Conservation (phyloP, 176 grass and related monocot species). For the Tillandsia fasciculata region DNA sequence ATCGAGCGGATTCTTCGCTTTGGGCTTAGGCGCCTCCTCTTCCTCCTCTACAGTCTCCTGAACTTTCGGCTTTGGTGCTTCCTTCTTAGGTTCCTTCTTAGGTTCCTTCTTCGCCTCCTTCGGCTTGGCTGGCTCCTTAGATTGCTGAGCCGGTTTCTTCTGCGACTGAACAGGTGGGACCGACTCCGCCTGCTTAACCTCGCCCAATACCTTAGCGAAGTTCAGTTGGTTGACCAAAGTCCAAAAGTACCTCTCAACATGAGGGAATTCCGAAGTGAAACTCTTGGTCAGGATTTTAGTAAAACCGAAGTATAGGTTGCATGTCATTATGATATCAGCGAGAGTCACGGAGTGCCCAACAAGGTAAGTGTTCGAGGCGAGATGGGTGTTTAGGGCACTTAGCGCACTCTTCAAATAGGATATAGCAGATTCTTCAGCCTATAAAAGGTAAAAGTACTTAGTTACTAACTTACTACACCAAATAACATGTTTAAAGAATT, state of each 20-base stretch:
- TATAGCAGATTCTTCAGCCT: slow-evolving; percentile 52
- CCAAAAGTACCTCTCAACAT: slow-evolving; percentile 92
- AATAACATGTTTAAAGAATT: background rate
- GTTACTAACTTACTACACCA: background rate
- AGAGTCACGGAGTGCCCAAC: slow-evolving; percentile 64
- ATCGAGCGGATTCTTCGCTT: slow-evolving; percentile 78
- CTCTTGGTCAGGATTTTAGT: slow-evolving; percentile 44
- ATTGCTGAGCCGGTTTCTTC: slow-evolving; percentile 37
- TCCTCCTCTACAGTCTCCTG: slow-evolving; percentile 38
- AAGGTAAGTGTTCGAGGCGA: slow-evolving; percentile 63
- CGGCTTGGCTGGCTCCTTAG: slow-evolving; percentile 51
- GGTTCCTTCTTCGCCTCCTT: slow-evolving; percentile 57
- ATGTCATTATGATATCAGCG: slow-evolving; percentile 75
- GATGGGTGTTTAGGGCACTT: slow-evolving; percentile 55
- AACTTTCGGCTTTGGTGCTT: slow-evolving; percentile 45
- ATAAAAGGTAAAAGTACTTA: background rate
- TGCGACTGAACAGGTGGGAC: slow-evolving; percentile 39
- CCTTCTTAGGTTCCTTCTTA: slow-evolving; percentile 48
- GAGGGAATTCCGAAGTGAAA: slow-evolving; percentile 64
- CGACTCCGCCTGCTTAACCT: slow-evolving; percentile 56
- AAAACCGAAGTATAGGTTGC: slow-evolving; percentile 56
- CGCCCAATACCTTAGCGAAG: slow-evolving; percentile 45
- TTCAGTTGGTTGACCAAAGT: slow-evolving; percentile 81
- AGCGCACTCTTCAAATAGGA: slow-evolving; percentile 56
- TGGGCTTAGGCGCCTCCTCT: slow-evolving; percentile 70